Evolutionary conservation across 495 filamentous ascomycete genomes (phyloP).

Genomic region (Xylaria sp.): DNA sequence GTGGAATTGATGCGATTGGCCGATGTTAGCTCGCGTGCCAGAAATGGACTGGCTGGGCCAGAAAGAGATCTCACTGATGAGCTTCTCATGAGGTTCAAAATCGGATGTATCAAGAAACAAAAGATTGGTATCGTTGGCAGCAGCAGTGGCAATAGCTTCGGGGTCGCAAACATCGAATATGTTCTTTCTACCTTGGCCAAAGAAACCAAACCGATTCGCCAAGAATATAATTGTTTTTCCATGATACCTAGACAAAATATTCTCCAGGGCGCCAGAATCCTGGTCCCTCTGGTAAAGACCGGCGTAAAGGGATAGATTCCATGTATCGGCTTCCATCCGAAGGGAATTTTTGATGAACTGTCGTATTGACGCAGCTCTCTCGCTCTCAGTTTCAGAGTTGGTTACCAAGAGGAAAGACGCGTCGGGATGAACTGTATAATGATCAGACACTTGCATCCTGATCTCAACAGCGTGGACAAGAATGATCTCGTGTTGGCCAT

Average conservation of each 20-base stretch:
- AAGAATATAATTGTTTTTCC: constrained; percentile 19
- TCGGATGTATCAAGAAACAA: constrained; percentile 10
- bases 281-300: background rate
- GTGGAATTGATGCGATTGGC: constrained; percentile 19
- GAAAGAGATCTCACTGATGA: constrained; percentile 12
- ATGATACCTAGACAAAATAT: constrained; percentile 15
- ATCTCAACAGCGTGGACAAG: constrained; percentile 15
- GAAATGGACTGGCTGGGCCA: constrained; percentile 2
- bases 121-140: constrained; percentile 3
- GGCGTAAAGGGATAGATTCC: constrained; percentile 13
- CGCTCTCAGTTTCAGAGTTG: constrained; percentile 1
- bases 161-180: constrained; percentile 16
- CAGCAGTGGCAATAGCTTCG: constrained; percentile 11
- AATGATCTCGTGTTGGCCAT: constrained; percentile 3
- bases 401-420: constrained; percentile 16
- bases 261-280: background rate
- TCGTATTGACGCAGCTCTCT: constrained; percentile 7
- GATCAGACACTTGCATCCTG: constrained; percentile 14
- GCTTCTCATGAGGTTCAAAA: constrained; percentile 8
- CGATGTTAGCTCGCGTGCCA: background rate
- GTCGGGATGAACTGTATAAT: background rate
- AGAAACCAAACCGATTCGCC: background rate
- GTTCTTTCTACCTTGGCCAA: background rate
- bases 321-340: constrained; percentile 12
- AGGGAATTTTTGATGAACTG: constrained; percentile 11